phyloP scores from a whole-genome alignment of 2,329 filamentous ascomycete genomes.

The Aphanoascus verrucosus region DNA sequence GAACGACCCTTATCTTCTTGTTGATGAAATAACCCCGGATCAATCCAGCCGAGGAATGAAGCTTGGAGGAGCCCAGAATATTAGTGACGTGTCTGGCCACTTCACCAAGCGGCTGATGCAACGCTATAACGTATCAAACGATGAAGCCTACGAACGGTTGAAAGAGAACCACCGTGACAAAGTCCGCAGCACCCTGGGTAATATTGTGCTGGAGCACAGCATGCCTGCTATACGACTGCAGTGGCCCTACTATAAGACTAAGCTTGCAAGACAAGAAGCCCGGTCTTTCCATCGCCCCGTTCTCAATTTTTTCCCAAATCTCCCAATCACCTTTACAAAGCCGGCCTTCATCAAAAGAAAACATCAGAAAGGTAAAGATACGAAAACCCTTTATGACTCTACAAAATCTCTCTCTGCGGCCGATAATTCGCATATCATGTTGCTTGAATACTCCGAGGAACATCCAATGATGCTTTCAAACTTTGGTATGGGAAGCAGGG shows the following conservation, averaged over 20 bases:
- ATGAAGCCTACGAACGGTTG: conserved; percentile 86
- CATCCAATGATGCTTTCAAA: conserved; percentile 85
- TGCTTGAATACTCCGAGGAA: conserved; percentile 94
- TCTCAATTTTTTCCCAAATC: conserved; percentile 60
- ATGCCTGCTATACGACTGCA: conserved; percentile 82
- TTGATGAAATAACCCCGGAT: conserved; percentile 64
- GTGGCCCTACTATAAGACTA: conserved; percentile 92
- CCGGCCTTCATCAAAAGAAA: conserved; percentile 69
- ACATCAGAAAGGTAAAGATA: conserved; percentile 66
- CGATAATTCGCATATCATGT: conserved; percentile 77
- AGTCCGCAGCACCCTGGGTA: conserved; percentile 81
- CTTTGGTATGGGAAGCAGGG: conserved; percentile 90
- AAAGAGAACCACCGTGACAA: conserved; percentile 97
- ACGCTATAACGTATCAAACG: conserved; percentile 92
- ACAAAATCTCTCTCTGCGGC: conserved; percentile 75
- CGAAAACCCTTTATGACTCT: conserved; percentile 65
- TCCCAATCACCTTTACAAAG: conserved; percentile 61
- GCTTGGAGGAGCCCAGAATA: conserved; percentile 26
- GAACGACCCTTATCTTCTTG: conserved; percentile 74
- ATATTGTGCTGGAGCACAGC: conserved; percentile 87
- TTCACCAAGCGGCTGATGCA: conserved; percentile 62
- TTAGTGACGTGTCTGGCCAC: conserved; percentile 56
- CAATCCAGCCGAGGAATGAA: conserved; percentile 46
- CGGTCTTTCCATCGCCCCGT: conserved; percentile 75
- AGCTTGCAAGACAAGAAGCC: conserved; percentile 59